Evolutionary conservation across 257 asterid genomes (phyloP), one percentile per base, ranked within the genome.

Genomic region (Solanum chiquidenum): DNA sequence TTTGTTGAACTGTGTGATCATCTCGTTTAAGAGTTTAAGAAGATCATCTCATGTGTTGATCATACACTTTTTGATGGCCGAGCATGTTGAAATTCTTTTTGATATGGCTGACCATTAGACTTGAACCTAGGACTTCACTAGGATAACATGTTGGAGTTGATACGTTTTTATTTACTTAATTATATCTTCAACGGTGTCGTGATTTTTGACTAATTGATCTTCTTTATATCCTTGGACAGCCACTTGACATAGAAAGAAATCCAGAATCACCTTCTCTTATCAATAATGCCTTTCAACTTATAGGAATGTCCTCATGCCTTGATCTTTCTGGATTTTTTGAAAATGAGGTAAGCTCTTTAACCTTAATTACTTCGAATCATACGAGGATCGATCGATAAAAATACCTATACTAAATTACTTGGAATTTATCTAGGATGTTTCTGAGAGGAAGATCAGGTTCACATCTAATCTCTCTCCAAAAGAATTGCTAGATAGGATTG

Each of bases 311-410:
- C 55, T 95, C 99, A 18, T 96, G 93, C 88, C 91, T 96, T 13
- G 99, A 96, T 90, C 97, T 96, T 86, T 96, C 99, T 66, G 99
- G 98, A 83, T 94, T 96, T 93, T 96, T 96, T 83, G 99, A 96
- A 91, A 91, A 95, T 86, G 99, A 96, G 94, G 99, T 95, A 21
- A 86, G 18, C 49, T 72, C 40, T 9, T 35, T 38, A 68, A 29
- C 44, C 38, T 86, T 71, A 9, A 21, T 16, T 9, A 2, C 52
- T 72, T 82, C 5, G 27, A 38, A 73, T 34, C 11, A 18, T 82
- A 33, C 38, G 12, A 72, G 0, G 68, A 27, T 52, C n/a, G 10
- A 40, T 25, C 12, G 35, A 11, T 33, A 33, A 34, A 68, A 49
- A 58, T 44, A 27, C 80, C 16, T 34, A 27, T 1, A 46, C 69